Base-by-base conservation (phyloP, 371 early-diverging fungal genomes). In the Apophysomyces elegans region DNA sequence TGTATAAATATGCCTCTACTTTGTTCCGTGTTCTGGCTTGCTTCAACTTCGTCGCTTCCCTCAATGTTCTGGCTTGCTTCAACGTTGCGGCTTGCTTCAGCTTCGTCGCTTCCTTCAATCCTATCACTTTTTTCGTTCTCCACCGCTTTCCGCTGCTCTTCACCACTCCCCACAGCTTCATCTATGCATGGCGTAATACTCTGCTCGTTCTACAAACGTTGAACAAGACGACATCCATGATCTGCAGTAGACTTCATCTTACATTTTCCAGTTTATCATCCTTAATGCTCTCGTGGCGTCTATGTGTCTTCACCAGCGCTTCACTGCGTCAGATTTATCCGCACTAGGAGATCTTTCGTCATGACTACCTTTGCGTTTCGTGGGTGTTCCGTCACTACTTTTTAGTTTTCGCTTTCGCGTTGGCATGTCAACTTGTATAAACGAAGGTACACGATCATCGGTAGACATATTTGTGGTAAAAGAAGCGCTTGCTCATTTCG, bases 361-460 rank as follows among this genome's bases (percentile, higher is more conserved):
- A 50, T 21, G 21, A 16, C 21, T 50, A 50, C 54, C 54, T 50
- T 26, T 50, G 1, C 54, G 54, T 50, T 50, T 50, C 2, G 35
- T 16, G 16, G 54, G 21, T 21, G n/a, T 9, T 21, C 4, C 54
- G 21, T 9, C 21, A 21, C 18, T 50, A 7, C 21, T 26, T 50
- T 50, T 8, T 50, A n/a, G n/a, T 11, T 50, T 50, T 21, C 54
- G 54, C 21, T 50, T 50, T 11, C 21, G 16, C 9, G 54, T 21
- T 9, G 54, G 54, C 21, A 50, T 21, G 54, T 50, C 21, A 21
- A 50, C 54, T 7, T 7, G 21, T 4, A 50, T 21, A 50, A 50
- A 50, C 9, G 54, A 50, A 50, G 54, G 54, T 21, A 50, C 11
- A 21, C 54, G 54, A 16, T 50, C 54, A 50, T 50, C 54, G 2